Percentiles rank a stretch among this genome's conserved stretches.
Evolutionary conservation across 2,329 filamentous ascomycete genomes (phyloP).

Genomic region (Fusarium sp.): DNA sequence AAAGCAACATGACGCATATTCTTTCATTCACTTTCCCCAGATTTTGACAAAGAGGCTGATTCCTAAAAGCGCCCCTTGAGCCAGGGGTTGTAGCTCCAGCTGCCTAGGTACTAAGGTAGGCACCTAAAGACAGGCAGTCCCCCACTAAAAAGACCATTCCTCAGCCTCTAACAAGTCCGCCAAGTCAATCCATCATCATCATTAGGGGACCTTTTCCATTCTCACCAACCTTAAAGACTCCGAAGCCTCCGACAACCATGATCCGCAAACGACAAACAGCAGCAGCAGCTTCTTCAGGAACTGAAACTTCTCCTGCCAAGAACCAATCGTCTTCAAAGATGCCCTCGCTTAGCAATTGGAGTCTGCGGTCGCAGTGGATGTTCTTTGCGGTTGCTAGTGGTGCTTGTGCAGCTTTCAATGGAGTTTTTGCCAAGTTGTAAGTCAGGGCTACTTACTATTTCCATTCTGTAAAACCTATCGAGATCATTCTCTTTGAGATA

Average conservation of each 20-base stretch:
- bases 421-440: slow-evolving; percentile 86
- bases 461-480: neutral
- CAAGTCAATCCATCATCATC: slow-evolving; percentile 38
- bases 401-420: slow-evolving; percentile 83
- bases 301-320: slow-evolving; percentile 8
- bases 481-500: neutral
- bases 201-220: slow-evolving; percentile 22
- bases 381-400: slow-evolving; percentile 79
- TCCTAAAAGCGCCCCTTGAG: slow-evolving; percentile 18
- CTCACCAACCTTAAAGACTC: slow-evolving; percentile 28
- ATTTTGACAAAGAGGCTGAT: slow-evolving; percentile 25
- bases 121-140: slow-evolving; percentile 9
- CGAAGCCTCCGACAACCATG: slow-evolving; percentile 45
- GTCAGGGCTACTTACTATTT: slow-evolving; percentile 49
- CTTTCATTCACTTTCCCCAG: slow-evolving; percentile 30
- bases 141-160: slow-evolving; percentile 40
- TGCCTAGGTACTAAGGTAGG: neutral
- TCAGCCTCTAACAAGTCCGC: slow-evolving; percentile 32
- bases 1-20: neutral
- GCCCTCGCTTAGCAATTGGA: slow-evolving; percentile 45
- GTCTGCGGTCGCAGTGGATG: slow-evolving; percentile 68
- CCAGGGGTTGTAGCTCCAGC: slow-evolving; percentile 1
- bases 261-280: slow-evolving; percentile 48
- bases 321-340: slow-evolving; percentile 21
- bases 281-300: slow-evolving; percentile 18